Conservation (phyloP, 73 alveolate genomes). For the Symbiodinium natans region DNA sequence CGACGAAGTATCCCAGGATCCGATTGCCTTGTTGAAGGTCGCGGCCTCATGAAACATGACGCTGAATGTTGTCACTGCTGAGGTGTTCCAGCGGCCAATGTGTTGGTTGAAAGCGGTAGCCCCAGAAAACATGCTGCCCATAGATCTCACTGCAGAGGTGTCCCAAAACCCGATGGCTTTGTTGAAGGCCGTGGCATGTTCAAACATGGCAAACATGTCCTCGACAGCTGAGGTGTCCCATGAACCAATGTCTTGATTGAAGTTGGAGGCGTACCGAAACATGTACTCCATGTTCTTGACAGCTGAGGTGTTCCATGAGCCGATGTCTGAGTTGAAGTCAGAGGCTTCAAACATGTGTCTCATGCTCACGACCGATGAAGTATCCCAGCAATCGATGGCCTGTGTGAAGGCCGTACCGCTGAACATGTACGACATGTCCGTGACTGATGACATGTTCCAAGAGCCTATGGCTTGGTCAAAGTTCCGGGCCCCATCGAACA, state of each 20-base stretch:
- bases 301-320: conserved; percentile 40
- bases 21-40: conserved; percentile 16
- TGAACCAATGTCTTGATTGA: background rate
- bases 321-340: background rate
- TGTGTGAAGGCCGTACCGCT: conserved; percentile 23
- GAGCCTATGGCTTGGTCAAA: background rate
- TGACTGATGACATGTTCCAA: conserved; percentile 32
- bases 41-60: background rate
- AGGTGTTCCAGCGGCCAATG: conserved; percentile 12
- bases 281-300: background rate
- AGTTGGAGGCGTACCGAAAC: background rate
- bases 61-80: background rate
- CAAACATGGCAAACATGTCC: background rate
- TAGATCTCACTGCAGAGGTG: background rate
- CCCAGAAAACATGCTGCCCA: background rate
- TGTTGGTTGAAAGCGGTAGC: conserved; percentile 51
- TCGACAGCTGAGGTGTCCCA: conserved; percentile 16
- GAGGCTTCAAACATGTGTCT: background rate
- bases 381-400: conserved; percentile 34
- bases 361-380: conserved; percentile 23
- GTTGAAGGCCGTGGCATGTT: conserved; percentile 11
- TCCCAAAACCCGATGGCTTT: conserved; percentile 36
- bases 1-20: background rate
- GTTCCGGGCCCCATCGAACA: conserved; percentile 14
- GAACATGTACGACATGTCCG: background rate